These are phyloP conservation scores for Mortierella polycephala DNA, from an alignment of 371 early-diverging fungal species.

Conservation along the genomic window DNA sequence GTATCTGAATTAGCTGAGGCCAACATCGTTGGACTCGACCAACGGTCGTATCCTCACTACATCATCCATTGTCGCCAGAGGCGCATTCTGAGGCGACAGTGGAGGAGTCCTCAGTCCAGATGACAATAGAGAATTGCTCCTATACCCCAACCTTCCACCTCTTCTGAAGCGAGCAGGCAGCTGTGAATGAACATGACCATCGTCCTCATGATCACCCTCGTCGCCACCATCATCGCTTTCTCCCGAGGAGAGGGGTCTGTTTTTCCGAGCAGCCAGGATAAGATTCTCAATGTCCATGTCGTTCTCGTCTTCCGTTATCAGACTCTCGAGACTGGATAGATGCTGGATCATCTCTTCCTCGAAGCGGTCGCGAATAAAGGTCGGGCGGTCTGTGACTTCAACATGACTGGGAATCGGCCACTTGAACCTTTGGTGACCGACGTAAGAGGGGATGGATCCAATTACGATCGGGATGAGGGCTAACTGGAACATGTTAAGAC, in stretches of 20 bases:
- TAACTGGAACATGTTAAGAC: conserved; percentile 8
- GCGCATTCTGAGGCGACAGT: too few species aligned
- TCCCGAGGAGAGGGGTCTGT: conserved; percentile 7
- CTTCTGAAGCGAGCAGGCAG: conserved; percentile 20
- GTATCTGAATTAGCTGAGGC: too few species aligned
- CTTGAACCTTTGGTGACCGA: conserved; percentile 7
- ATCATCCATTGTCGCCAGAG: too few species aligned
- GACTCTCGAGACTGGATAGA: conserved; percentile 34
- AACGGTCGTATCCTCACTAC: too few species aligned
- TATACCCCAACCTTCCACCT: too few species aligned
- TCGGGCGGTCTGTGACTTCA: conserved; percentile 27
- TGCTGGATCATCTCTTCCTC: conserved; percentile 50
- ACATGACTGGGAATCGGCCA: conserved; percentile 36
- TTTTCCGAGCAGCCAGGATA: conserved; percentile 7
- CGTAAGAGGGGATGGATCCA: conserved; percentile 16
- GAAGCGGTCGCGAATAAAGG: conserved; percentile 40
- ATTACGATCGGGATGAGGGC: conserved; percentile 33
- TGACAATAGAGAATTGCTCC: too few species aligned
- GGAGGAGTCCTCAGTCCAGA: too few species aligned
- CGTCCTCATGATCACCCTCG: background rate
- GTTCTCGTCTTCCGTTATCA: conserved; percentile 31
- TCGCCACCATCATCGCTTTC: conserved; percentile 20
- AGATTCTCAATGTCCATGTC: conserved; percentile 19
- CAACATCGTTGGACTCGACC: too few species aligned
- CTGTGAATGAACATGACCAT: background rate